Conservation (phyloP, 768 basidiomycete genomes). For the Naematelia encephala region DNA sequence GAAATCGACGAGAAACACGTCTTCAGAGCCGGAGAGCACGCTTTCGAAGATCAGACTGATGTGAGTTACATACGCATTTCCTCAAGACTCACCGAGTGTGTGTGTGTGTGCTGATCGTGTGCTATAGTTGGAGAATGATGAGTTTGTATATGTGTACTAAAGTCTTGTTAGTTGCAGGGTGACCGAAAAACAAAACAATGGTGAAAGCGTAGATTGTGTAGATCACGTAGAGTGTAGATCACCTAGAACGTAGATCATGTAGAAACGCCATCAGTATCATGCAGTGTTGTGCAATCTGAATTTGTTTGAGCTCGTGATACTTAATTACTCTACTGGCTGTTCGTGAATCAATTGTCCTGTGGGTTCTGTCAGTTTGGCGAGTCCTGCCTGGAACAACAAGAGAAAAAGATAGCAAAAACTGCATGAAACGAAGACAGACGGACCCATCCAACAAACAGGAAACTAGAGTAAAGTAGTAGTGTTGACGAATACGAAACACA, state of each 20-base stretch:
- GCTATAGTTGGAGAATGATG: neutral
- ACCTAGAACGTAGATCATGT: neutral
- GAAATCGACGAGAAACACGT: neutral
- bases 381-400: too few species aligned
- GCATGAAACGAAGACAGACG: too few species aligned
- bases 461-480: too few species aligned
- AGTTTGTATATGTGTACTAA: neutral
- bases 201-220: neutral
- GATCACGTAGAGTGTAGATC: neutral
- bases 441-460: too few species aligned
- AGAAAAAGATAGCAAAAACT: too few species aligned
- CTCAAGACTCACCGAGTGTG: neutral
- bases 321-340: neutral
- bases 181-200: too few species aligned
- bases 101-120: neutral
- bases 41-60: neutral
- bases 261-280: too few species aligned
- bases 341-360: neutral
- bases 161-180: too few species aligned
- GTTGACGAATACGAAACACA: too few species aligned
- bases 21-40: neutral
- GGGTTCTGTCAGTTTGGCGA: neutral
- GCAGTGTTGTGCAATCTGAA: neutral
- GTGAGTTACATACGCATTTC: neutral
- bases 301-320: neutral